Conservation (phyloP, 306 rosid genomes). For the Acacia confusa region DNA sequence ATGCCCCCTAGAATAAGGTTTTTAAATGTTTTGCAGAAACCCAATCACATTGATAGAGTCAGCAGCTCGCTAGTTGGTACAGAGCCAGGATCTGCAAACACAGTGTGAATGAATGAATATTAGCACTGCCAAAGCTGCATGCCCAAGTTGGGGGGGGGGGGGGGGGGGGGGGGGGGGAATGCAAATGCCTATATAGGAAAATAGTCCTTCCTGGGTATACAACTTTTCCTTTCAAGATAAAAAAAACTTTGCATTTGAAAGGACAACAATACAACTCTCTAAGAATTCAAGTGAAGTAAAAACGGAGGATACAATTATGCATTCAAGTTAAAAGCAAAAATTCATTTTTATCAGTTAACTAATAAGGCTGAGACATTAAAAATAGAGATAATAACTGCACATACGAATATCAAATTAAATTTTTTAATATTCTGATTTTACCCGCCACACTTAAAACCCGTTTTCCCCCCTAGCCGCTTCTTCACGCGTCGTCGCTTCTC, state of each 20-base stretch:
- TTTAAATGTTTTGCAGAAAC: constrained; percentile 7
- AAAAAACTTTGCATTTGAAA: background rate
- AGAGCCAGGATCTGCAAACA: background rate
- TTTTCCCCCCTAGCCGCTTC: no score
- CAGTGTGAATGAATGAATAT: background rate
- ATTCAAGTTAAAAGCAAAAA: background rate
- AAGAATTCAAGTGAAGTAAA: background rate
- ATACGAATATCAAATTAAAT: background rate
- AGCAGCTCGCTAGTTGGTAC: background rate
- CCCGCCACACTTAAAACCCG: no score
- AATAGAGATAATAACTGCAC: background rate
- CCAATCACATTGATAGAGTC: background rate
- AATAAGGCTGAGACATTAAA: background rate
- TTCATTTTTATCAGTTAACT: background rate
- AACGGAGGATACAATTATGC: background rate
- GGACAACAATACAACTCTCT: background rate
- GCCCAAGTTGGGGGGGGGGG: no score
- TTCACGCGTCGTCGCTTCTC: no score
- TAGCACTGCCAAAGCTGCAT: background rate
- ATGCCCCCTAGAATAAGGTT: background rate
- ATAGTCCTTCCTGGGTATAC: background rate
- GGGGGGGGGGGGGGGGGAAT: no score
- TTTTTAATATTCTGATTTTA: background rate
- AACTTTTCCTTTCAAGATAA: background rate
- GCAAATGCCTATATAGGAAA: background rate